Percentiles rank a stretch among this genome's conserved stretches.
phyloP scores from a whole-genome alignment of 108 stramenopile species.

The Fragilaria crotonensis region DNA sequence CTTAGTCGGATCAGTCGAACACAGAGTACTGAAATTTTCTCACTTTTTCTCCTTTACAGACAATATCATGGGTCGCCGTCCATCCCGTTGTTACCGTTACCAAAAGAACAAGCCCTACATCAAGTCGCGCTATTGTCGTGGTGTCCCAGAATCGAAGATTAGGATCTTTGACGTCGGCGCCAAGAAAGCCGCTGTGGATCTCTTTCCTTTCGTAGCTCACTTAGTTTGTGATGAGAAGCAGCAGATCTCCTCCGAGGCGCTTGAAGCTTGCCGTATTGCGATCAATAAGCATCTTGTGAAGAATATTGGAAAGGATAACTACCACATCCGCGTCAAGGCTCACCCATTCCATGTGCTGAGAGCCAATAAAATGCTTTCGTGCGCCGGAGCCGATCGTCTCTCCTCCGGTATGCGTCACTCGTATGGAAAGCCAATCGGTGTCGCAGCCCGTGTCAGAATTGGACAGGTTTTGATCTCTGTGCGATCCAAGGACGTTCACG shows the following conservation, averaged over 20 bases:
- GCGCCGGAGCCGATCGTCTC: constrained; percentile 99
- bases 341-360: constrained; percentile 99
- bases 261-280: constrained; percentile 99
- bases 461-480: constrained; percentile 96
- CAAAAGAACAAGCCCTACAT: constrained; percentile 99
- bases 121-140: constrained; percentile 99
- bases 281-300: constrained; percentile 99
- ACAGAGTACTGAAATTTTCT: too few species aligned
- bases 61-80: constrained; percentile 97
- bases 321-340: constrained; percentile 98
- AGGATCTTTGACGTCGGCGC: constrained; percentile 97
- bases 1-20: too few species aligned
- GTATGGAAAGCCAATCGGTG: constrained; percentile 99
- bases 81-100: constrained; percentile 98
- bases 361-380: constrained; percentile 99
- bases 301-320: constrained; percentile 97
- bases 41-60: too few species aligned
- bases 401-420: constrained; percentile 99
- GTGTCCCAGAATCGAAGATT: constrained; percentile 99
- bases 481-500: constrained; percentile 89
- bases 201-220: constrained; percentile 99
- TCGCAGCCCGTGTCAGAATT: constrained; percentile 97
- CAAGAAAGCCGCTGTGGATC: constrained; percentile 97
- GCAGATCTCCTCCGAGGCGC: constrained; percentile 98
- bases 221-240: constrained; percentile 99